Conservation (phyloP, 2,329 filamentous ascomycete genomes). For the Trichoderma endophyticum region DNA sequence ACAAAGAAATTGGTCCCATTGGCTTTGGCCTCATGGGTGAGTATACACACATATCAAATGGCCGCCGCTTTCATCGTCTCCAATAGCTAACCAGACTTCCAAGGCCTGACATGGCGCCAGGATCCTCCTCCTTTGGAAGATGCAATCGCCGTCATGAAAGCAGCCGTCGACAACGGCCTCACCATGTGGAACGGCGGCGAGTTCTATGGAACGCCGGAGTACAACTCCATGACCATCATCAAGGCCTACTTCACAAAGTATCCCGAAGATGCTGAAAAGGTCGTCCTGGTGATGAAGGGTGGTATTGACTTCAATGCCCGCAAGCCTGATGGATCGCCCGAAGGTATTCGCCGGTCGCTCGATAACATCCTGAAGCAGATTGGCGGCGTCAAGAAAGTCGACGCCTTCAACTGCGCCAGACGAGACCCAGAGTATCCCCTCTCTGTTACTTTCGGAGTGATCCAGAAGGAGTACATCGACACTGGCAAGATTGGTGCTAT, state of each 20-base stretch:
- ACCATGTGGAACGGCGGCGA: slow-evolving; percentile 62
- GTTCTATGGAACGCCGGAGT: slow-evolving; percentile 59
- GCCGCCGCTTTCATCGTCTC: not conserved
- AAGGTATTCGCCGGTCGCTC: slow-evolving; percentile 54
- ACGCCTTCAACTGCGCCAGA: slow-evolving; percentile 58
- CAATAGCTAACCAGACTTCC: not conserved
- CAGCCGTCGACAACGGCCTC: slow-evolving; percentile 45
- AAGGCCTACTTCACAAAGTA: slow-evolving; percentile 61
- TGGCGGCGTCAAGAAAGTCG: slow-evolving; percentile 55
- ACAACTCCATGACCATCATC: slow-evolving; percentile 58
- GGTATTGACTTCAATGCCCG: slow-evolving; percentile 34
- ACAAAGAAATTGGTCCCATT: slow-evolving; percentile 46
- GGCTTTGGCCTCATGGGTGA: slow-evolving; percentile 56
- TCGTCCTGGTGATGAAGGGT: slow-evolving; percentile 63
- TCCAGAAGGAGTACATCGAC: slow-evolving; percentile 50
- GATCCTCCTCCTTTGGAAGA: slow-evolving; percentile 42
- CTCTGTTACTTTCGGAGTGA: slow-evolving; percentile 40
- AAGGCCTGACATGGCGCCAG: slow-evolving; percentile 46
- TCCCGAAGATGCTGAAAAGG: slow-evolving; percentile 60
- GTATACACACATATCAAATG: slow-evolving; percentile 15
- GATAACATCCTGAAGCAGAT: slow-evolving; percentile 52
- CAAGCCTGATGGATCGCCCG: slow-evolving; percentile 50
- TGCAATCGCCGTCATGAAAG: slow-evolving; percentile 54
- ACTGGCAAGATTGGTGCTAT: slow-evolving; percentile 52
- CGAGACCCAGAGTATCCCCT: slow-evolving; percentile 50